Evolutionary conservation across 1,284 basidiomycete species (phyloP), one percentile per base, ranked within the genome.

Genomic region (Cutaneotrichosporon spelunceum): DNA sequence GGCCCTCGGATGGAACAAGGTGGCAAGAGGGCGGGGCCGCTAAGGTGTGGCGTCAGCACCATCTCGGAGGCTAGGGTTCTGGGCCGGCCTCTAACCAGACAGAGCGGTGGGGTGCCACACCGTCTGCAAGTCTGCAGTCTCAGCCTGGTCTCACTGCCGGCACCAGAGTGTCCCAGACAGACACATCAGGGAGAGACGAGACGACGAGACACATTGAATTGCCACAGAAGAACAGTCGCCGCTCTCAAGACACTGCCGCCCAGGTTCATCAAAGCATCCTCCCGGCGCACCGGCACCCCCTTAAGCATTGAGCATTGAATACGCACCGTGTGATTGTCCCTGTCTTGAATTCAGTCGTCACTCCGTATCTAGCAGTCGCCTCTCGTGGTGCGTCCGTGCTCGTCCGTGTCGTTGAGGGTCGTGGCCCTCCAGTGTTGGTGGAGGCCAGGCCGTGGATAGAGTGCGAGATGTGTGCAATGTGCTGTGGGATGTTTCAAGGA

Each of bases 31-130:
- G 42, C 13, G 13, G 13, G 26, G 16, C 11, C 11, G 48, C 48
- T 50, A 50, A 50, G 48, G 48, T 50, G 48, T 50, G 48, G 48
- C 48, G 48, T 50, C 27, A 50, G 48, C 48, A 49, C 44, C 21
- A 24, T 47, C 23, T 47, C 45, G 23, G 23, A 26, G 21, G 10
- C 23, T 47, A 11, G 45, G 23, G 45, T 47, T 19, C 19, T 42
- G 19, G 39, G 19, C 39, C 39, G 39, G 39, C 39, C 39, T 19
- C 19, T 42, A 42, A n/a, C 39, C 39, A 5, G 39, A n/a, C n/a
- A n/a, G n/a, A n/a, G n/a, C n/a, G n/a, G n/a, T n/a, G n/a, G 30
- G 30, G 30, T 33, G 30, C 39, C 39, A 4, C 16, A 42, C 14
- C 6, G 13, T 39, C 36, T 14, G 9, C 16, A 39, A 39, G 6